phyloP scores from a whole-genome alignment of 495 filamentous ascomycete genomes.

The Poronia punctata region DNA sequence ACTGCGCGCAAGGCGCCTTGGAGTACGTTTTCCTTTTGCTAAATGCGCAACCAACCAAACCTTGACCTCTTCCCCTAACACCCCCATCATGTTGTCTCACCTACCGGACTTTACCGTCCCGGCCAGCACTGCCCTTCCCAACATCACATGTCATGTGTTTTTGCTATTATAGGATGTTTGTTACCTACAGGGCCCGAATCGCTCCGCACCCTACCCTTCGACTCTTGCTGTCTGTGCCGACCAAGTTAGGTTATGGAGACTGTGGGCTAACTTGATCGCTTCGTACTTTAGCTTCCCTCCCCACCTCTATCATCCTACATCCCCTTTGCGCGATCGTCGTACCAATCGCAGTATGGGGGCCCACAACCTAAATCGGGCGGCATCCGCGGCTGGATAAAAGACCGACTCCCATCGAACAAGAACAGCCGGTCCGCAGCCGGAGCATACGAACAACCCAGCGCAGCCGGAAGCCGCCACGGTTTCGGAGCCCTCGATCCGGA shows the following conservation, averaged over 20 bases:
- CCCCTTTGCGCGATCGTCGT: conserved; percentile 37
- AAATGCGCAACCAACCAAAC: conserved; percentile 2
- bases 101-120: conserved; percentile 13
- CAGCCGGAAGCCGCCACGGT: conserved; percentile 25
- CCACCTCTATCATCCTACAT: conserved; percentile 57
- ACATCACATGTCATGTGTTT: no score
- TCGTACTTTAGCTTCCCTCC: conserved; percentile 50
- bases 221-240: no score
- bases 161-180: no score
- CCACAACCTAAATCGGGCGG: conserved; percentile 51
- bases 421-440: conserved; percentile 51
- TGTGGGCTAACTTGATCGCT: no score
- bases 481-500: conserved; percentile 58
- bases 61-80: conserved; percentile 25
- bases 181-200: no score
- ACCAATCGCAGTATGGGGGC: conserved; percentile 30
- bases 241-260: conserved; percentile 5
- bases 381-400: conserved; percentile 52
- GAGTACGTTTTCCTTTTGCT: conserved; percentile 40
- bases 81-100: conserved; percentile 24
- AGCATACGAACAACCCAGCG: conserved; percentile 51
- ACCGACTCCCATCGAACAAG: conserved; percentile 41
- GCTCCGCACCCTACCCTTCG: no score
- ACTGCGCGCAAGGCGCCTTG: conserved; percentile 53
- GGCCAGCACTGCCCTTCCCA: no score